A percentile compares a stretch with the other conserved stretches of the same genome.
These are phyloP conservation scores for Neonectria magnoliae DNA, from an alignment of 2,329 filamentous ascomycete genomes.

Conservation along the genomic window DNA sequence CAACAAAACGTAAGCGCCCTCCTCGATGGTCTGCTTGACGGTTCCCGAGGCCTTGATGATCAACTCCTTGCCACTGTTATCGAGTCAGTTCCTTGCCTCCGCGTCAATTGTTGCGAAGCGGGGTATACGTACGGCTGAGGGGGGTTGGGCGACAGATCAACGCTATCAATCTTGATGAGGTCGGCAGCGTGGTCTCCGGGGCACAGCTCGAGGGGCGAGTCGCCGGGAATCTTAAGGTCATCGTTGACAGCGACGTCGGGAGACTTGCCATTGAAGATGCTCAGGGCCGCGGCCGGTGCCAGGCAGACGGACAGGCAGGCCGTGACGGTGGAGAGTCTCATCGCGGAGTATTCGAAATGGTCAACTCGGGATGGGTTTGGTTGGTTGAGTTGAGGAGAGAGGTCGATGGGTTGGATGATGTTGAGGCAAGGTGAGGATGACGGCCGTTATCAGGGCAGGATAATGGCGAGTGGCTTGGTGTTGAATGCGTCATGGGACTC, in stretches of 20 bases:
- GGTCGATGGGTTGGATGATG: constrained; percentile 29
- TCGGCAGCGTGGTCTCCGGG: constrained; percentile 71
- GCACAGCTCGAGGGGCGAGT: constrained; percentile 88
- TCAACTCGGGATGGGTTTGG: not conserved
- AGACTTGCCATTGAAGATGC: constrained; percentile 50
- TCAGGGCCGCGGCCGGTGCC: constrained; percentile 57
- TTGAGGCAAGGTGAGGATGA: constrained; percentile 15
- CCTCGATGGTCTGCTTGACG: constrained; percentile 76
- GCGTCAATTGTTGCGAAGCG: constrained; percentile 14
- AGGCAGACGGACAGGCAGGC: constrained; percentile 58
- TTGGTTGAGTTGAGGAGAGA: constrained; percentile 18
- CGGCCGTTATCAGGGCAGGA: constrained; percentile 38
- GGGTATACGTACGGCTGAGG: constrained; percentile 76
- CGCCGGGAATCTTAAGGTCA: constrained; percentile 76
- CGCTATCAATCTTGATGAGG: constrained; percentile 78
- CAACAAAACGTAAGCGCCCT: constrained; percentile 84
- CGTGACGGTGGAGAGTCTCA: constrained; percentile 54
- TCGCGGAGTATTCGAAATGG: constrained; percentile 30
- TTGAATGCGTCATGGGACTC: constrained; percentile 52
- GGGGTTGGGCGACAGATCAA: constrained; percentile 87
- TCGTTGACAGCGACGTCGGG: constrained; percentile 56
- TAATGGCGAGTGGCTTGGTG: constrained; percentile 43
- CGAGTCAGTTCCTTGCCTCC: constrained; percentile 36
- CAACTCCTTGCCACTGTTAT: constrained; percentile 76
- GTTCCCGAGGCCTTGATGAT: constrained; percentile 81